These are phyloP conservation scores for Neurospora sublineolata DNA, from an alignment of 495 filamentous ascomycete species.

Conservation along the genomic window DNA sequence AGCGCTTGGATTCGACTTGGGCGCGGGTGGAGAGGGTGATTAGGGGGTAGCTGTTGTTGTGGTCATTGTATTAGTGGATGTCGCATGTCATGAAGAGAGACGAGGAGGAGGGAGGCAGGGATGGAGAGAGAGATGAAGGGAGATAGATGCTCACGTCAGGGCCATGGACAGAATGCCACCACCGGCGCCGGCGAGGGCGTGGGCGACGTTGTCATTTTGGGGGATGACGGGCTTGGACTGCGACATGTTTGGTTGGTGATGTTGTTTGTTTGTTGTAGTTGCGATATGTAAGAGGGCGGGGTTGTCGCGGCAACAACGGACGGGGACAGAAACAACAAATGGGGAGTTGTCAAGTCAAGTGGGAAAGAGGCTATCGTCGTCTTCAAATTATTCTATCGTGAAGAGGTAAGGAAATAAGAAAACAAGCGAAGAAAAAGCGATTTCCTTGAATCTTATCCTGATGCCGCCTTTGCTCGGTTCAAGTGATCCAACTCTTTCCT, in stretches of 20 bases:
- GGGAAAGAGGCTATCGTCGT: background rate
- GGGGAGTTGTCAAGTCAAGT: background rate
- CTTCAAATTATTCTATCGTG: background rate
- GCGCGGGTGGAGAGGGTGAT: conserved; percentile 96
- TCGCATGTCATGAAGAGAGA: too few species aligned
- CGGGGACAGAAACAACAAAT: background rate
- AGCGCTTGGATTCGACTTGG: conserved; percentile 88
- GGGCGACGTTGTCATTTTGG: conserved; percentile 84
- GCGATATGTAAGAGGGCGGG: background rate
- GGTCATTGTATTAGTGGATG: too few species aligned
- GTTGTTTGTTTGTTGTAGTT: background rate
- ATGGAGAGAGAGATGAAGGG: conserved; percentile 3
- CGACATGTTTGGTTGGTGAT: conserved; percentile 15
- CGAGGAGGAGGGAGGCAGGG: background rate
- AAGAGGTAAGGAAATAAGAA: background rate
- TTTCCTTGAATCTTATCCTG: background rate
- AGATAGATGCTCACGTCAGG: conserved; percentile 54
- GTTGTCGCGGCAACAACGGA: background rate
- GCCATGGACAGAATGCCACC: conserved; percentile 93
- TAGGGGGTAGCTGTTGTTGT: conserved; percentile 60
- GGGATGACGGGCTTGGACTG: conserved; percentile 38
- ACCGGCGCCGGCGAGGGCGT: conserved; percentile 77
- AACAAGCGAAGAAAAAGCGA: background rate
- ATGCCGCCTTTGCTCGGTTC: background rate
- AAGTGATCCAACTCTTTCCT: background rate